Percentiles rank a stretch among this genome's conserved stretches.
Conservation (phyloP, 306 rosid genomes). For the Boehmeria nivea region DNA sequence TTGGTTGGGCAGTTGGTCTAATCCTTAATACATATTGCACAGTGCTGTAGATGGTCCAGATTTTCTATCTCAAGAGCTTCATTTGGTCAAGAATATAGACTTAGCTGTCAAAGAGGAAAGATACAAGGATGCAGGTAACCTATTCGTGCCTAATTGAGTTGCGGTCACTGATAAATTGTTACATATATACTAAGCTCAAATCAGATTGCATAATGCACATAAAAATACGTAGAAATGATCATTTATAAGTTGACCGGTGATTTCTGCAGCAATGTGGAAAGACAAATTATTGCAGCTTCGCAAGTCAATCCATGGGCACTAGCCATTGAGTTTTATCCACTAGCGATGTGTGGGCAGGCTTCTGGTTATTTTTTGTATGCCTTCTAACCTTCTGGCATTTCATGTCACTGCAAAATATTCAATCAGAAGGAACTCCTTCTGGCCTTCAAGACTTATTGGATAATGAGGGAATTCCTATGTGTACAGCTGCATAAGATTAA, state of each 20-base stretch:
- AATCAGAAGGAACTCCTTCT: conserved; percentile 2
- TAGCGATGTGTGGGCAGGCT: not conserved
- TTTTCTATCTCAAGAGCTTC: conserved; percentile 59
- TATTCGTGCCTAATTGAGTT: not conserved
- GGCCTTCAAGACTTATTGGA: conserved; percentile 20
- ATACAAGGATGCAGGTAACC: conserved; percentile 79
- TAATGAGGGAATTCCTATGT: conserved; percentile 20
- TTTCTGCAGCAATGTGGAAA: conserved; percentile 80
- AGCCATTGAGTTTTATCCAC: conserved; percentile 29
- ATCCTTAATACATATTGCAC: conserved; percentile 24
- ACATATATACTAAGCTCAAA: not conserved
- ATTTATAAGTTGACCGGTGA: conserved; percentile 11
- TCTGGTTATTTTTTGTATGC: conserved; percentile 8
- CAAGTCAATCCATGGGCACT: conserved; percentile 47
- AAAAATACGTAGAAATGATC: conserved; percentile 1
- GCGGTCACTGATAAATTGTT: not conserved
- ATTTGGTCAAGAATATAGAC: conserved; percentile 65
- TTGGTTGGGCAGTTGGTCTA: conserved; percentile 11
- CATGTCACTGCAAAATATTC: conserved; percentile 28
- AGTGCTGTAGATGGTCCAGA: conserved; percentile 86
- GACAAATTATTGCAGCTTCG: conserved; percentile 70
- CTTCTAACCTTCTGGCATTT: conserved; percentile 27
- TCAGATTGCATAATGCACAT: conserved; percentile 3
- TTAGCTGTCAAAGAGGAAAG: conserved; percentile 73
- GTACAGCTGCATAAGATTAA: conserved; percentile 38